These are phyloP conservation scores for Russula abietina DNA, from an alignment of 768 basidiomycete genomes.

Conservation along the genomic window DNA sequence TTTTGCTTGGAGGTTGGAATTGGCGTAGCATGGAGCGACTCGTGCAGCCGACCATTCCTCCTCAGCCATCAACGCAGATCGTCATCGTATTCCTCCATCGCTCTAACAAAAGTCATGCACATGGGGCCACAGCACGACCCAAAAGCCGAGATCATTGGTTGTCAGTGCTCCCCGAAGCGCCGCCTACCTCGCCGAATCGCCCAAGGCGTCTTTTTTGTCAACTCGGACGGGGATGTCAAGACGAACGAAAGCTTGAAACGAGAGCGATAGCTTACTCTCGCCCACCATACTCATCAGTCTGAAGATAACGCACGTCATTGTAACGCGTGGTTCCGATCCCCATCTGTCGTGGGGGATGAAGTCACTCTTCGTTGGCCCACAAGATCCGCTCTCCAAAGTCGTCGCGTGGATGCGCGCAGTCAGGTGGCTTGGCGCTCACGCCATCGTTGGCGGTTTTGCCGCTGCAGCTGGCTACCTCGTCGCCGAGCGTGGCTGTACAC, in stretches of 20 bases:
- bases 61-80: not conserved
- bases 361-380: conserved; percentile 12
- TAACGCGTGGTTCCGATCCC: conserved; percentile 1
- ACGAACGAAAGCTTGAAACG: not conserved
- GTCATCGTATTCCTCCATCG: too few species aligned
- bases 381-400: conserved; percentile 16
- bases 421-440: conserved; percentile 2
- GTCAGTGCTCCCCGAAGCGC: not conserved
- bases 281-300: not conserved
- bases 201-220: conserved; percentile 12
- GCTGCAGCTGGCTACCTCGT: conserved; percentile 18
- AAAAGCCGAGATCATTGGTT: not conserved
- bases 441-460: conserved; percentile 10
- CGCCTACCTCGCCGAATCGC: conserved; percentile 13
- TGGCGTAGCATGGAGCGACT: too few species aligned
- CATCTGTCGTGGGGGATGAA: conserved; percentile 5
- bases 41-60: not conserved
- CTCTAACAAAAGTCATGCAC: not conserved
- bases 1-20: too few species aligned
- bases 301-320: conserved; percentile 14
- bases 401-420: conserved; percentile 20
- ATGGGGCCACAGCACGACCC: not conserved
- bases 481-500: conserved; percentile 7
- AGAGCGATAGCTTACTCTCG: not conserved
- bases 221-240: not conserved